phyloP scores from a whole-genome alignment of 2,329 filamentous ascomycete genomes.

The Fusarium papillatum region DNA sequence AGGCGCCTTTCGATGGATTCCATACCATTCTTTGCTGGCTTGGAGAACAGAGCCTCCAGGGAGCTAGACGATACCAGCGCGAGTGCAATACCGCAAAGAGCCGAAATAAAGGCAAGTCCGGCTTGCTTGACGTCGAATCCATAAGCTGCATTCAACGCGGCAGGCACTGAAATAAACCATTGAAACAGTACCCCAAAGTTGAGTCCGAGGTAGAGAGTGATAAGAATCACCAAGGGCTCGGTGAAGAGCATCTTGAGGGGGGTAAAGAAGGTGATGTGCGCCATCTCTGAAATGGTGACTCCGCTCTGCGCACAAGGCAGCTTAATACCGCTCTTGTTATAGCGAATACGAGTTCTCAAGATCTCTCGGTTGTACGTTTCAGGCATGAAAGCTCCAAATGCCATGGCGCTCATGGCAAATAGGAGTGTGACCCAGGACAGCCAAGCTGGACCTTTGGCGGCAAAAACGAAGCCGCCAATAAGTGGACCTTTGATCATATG shows the following conservation, averaged over 20 bases:
- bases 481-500: conserved; percentile 1
- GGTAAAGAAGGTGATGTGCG: conserved; percentile 10
- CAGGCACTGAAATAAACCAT: conserved; percentile 16
- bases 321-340: conserved; percentile 11
- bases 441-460: conserved; percentile 15
- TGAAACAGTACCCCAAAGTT: conserved; percentile 12
- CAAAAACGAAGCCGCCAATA: conserved; percentile 12
- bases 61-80: neutral
- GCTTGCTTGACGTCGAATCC: conserved; percentile 1
- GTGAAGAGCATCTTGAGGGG: conserved; percentile 17
- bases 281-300: conserved; percentile 7
- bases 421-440: conserved; percentile 16
- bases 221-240: conserved; percentile 12
- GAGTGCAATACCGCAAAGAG: neutral
- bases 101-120: conserved; percentile 11
- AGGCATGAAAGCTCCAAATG: conserved; percentile 16
- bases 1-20: conserved; percentile 14
- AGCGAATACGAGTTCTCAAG: conserved; percentile 15
- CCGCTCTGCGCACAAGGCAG: conserved; percentile 15
- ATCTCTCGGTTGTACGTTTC: conserved; percentile 19
- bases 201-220: conserved; percentile 13
- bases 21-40: neutral
- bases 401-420: conserved; percentile 11
- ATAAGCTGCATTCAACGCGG: conserved; percentile 8
- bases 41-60: conserved; percentile 6